Base-by-base conservation (phyloP, 768 basidiomycete species). In the Hypholoma fasciculare region DNA sequence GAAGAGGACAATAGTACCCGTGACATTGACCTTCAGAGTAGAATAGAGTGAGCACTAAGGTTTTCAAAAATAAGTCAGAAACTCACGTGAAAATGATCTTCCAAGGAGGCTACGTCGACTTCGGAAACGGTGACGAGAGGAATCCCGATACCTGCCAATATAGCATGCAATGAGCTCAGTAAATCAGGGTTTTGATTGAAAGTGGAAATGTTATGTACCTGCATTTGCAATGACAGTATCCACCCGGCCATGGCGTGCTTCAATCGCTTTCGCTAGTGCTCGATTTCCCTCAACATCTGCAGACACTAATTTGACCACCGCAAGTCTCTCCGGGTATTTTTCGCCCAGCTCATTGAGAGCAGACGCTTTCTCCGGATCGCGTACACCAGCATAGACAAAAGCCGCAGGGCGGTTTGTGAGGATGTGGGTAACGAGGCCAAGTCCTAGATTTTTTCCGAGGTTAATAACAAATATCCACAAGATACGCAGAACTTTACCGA, bases 341-440 rank as follows among this genome's bases (percentile, higher is more conserved):
- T 2, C 34, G 4, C 11, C 7, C 1, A 57, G 40, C 11, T 51
- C 40, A 13, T n/a, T 30, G 13, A 57, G 49, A 19, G 13, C 39
- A 1, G 48, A 26, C 9, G 49, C 16, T 6, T 27, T 40, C 27
- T 23, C 14, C 3, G 56, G 40, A 36, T 51, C 27, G 38, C 56
- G 48, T 13, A 39, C 49, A n/a, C 56, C 56, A 36, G 56, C 49
- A 39, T 57, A 57, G n/a, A 57, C 39, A 9, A 57, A 43, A 11
- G 56, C 48, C 8, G 19, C 17, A 7, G 38, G 12, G 27, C 43
- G 36, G 4, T 34, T 43, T 13, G 19, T 19, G 7, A 42, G 37
- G 19, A 50, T 44, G 14, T 27, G 37, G 13, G 26, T 44, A 8
- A 60, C 56, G 7, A 57, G 49, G 4, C 37, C 56, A 8, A 57